Evolutionary conservation across 2,329 filamentous ascomycete genomes (phyloP), one percentile per base, ranked within the genome.

Genomic region (Alternaria postmessia): DNA sequence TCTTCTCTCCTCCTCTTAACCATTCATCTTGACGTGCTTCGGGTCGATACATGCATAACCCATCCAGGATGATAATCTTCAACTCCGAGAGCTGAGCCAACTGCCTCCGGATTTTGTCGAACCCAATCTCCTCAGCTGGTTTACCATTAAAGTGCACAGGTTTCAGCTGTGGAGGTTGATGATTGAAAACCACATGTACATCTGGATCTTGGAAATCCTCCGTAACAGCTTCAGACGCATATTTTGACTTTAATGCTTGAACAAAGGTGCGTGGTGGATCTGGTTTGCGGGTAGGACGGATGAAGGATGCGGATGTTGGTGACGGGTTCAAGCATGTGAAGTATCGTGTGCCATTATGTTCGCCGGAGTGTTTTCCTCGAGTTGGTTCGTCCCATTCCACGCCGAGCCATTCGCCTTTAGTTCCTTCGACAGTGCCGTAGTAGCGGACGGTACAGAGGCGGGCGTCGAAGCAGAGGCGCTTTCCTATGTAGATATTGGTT

Each of bases 371-470:
- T 82, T 97, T 98, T 62, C 95, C 95, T 71, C 94, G 86, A 38
- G 84, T 85, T 57, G 89, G 82, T 77, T 97, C 92, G 79, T 98
- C 94, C 95, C 95, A 99, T 85, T 99, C 95, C 48, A 98, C 92
- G 47, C 95, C 95, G 34, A 98, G 85, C 94, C 94, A 98, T 64
- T 86, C 83, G 49, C 93, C 92, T 43, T 86, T 84, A 8, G 93
- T 94, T 67, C 91, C 91, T 51, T 87, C 84, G 7, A 98, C 90
- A 34, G 85, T 78, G 44, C 95, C 95, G 62, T 91, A 81, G 75
- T 94, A 98, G 62, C 93, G 89, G 59, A 98, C 86, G 1, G 94
- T 98, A 79, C 94, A 97, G 42, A 91, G 80, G 20, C 88, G 87
- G 32, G 88, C 88, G 66, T 91, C 88, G 71, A 91, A 96, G 4